Evolutionary conservation across 169 alveolate genomes (phyloP).

Genomic region (Plasmodium vivax): DNA sequence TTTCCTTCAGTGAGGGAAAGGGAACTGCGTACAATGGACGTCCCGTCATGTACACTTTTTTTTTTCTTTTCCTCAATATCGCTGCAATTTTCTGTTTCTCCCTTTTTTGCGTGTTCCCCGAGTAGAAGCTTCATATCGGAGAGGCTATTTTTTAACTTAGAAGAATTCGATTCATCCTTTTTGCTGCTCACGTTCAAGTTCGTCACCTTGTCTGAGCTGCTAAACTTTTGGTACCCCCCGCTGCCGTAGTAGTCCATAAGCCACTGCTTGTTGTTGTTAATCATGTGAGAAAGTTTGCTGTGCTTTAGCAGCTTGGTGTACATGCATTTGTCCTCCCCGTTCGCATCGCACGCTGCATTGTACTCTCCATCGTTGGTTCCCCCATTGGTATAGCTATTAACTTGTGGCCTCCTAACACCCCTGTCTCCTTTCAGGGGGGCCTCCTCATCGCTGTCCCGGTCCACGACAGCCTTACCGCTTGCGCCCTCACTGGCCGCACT

Average conservation of each 20-base stretch:
- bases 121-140: not conserved
- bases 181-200: not conserved
- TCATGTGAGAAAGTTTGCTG: not conserved
- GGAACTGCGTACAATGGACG: not conserved
- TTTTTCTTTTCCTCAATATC: constrained; percentile 5
- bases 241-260: not conserved
- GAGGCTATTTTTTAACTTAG: constrained; percentile 2
- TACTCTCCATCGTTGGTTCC: not conserved
- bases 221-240: not conserved
- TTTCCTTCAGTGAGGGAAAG: not conserved
- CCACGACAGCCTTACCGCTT: not conserved
- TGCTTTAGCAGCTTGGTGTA: constrained; percentile 3
- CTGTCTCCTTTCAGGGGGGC: not conserved
- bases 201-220: not conserved
- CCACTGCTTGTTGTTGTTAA: constrained; percentile 2
- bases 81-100: constrained; percentile 33
- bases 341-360: not conserved
- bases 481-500: not conserved
- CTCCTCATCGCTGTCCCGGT: not conserved
- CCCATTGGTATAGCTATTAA: not conserved
- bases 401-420: not conserved
- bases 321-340: not conserved
- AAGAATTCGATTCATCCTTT: not conserved
- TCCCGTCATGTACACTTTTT: not conserved
- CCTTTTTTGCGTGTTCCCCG: constrained; percentile 5